Evolutionary conservation across 2,329 filamentous ascomycete species (phyloP), one percentile per base, ranked within the genome.

Genomic region (Alternaria sp.): DNA sequence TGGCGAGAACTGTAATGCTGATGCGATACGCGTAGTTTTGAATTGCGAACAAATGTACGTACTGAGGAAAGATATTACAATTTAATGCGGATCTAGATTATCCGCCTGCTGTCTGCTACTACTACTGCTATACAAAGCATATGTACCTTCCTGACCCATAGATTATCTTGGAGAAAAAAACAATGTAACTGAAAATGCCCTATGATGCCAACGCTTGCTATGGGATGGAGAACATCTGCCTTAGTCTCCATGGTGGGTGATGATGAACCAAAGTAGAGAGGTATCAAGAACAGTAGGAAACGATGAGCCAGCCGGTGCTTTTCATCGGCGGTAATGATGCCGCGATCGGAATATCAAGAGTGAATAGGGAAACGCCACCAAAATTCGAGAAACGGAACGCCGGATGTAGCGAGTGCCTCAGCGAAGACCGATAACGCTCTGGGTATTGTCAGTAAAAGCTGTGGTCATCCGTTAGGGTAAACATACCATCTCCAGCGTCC

Each of bases 401-500:
- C 43, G 32, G 13, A 47, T 30, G 19, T 43, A 57, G 52, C 26
- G 26, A 51, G 32, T 12, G 43, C 30, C 19, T 83, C 79, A 93
- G 78, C 92, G 90, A 71, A 96, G 85, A 59, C 93, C 93, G 79
- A 96, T 96, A 58, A 96, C 93, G 78, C 92, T 96, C 93, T 87
- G 71, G 51, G 28, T 40, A 51, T 25, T 50, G 62, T 72, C 67
- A 77, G 67, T 19, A 11, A 17, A 46, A 23, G 45, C 6, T 12
- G 17, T 28, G 15, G 13, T 12, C 15, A 6, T 36, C 5, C 5
- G 28, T 52, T n/a, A 21, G 25, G 36, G 45, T 61, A 40, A 23
- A 61, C 67, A 28, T 80, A 90, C 88, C 88, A 99, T 99, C 85
- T 99, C 96, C 62, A 99, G 86, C 63, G 96, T 99, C 96, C 96